Percentiles rank a stretch among this genome's conserved stretches.
These are phyloP conservation scores for Chrysosporium queenslandicum DNA, from an alignment of 2,329 filamentous ascomycete species.

Conservation along the genomic window DNA sequence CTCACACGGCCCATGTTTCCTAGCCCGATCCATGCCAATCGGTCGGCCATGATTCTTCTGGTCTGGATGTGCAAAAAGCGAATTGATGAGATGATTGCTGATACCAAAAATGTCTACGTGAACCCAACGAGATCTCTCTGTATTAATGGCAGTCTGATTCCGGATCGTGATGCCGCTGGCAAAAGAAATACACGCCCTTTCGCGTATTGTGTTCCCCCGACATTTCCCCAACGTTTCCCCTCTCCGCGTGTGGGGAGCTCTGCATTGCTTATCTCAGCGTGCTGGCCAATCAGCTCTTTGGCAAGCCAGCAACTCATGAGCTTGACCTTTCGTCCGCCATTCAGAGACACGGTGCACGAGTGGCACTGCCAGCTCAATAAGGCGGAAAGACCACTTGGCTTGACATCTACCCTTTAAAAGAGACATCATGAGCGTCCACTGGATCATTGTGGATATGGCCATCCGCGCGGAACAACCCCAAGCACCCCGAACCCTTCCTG, in stretches of 20 bases:
- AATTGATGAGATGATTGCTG: too few species aligned
- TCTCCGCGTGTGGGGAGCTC: neutral
- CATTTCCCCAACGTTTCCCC: neutral
- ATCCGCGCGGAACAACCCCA: neutral
- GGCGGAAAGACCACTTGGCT: too few species aligned
- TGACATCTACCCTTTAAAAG: too few species aligned
- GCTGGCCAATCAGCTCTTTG: neutral
- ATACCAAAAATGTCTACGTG: too few species aligned
- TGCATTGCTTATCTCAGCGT: neutral
- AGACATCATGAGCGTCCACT: too few species aligned
- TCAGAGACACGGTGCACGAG: neutral
- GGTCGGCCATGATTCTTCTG: neutral
- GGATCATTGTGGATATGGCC: neutral
- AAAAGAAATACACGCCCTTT: neutral
- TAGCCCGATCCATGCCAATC: constrained; percentile 21
- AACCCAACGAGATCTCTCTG: neutral
- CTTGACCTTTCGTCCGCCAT: neutral
- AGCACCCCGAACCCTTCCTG: neutral
- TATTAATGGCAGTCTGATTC: neutral
- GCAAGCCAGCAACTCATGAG: neutral
- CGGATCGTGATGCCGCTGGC: neutral
- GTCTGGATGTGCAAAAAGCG: neutral
- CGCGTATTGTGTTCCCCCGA: neutral
- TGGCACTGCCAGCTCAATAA: too few species aligned
- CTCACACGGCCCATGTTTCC: constrained; percentile 23